These are phyloP conservation scores for Sphaceloma murrayae DNA, from an alignment of 2,329 filamentous ascomycete genomes.

Conservation along the genomic window DNA sequence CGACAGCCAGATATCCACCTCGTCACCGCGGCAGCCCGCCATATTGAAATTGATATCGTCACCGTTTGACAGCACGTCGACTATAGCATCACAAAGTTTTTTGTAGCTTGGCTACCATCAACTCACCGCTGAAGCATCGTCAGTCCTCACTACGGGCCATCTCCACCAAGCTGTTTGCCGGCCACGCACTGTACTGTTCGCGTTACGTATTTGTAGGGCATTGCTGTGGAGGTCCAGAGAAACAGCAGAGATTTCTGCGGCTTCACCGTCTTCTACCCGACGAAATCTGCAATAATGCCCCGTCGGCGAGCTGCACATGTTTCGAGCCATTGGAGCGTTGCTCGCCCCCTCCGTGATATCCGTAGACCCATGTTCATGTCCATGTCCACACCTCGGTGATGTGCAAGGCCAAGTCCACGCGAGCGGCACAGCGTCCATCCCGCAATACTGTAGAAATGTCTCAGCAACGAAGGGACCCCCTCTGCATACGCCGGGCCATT, in stretches of 20 bases:
- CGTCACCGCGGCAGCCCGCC: slow-evolving; percentile 11
- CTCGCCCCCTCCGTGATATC: no score
- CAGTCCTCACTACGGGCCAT: slow-evolving; percentile 1
- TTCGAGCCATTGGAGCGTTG: no score
- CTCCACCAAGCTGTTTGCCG: no score
- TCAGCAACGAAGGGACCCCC: slow-evolving; percentile 5
- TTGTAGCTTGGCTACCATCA: background rate
- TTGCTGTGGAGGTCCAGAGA: no score
- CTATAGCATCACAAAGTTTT: background rate
- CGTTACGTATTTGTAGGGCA: no score
- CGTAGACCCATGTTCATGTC: background rate
- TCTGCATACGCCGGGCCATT: slow-evolving; percentile 2
- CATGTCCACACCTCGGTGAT: background rate
- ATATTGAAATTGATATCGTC: slow-evolving; percentile 1
- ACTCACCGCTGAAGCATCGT: slow-evolving; percentile 1
- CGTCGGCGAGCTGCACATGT: background rate
- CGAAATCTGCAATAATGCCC: no score
- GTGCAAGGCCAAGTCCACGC: background rate
- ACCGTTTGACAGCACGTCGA: background rate
- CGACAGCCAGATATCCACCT: slow-evolving; percentile 12
- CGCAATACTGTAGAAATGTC: slow-evolving; percentile 3
- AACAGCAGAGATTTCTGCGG: background rate
- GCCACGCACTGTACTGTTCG: no score
- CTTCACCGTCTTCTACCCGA: slow-evolving; percentile 1
- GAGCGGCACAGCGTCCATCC: slow-evolving; percentile 7